Evolutionary conservation across 2,329 filamentous ascomycete species (phyloP).

Genomic region (Claviceps monticola): DNA sequence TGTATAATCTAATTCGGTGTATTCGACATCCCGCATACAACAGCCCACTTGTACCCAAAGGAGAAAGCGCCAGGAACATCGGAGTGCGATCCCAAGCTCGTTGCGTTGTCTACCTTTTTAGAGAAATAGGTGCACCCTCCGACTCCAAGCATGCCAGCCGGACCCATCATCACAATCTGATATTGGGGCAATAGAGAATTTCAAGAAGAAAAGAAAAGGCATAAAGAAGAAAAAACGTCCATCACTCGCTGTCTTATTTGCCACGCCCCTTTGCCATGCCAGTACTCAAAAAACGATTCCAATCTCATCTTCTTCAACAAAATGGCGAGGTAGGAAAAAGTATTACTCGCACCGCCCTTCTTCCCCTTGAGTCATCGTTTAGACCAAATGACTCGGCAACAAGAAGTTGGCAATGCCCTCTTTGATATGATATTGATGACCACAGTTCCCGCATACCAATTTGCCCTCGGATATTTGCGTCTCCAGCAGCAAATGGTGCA

Average conservation of each 20-base stretch:
- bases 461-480: conserved; percentile 83
- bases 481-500: conserved; percentile 74
- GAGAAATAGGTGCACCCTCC: not conserved
- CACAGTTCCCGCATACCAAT: conserved; percentile 80
- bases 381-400: conserved; percentile 77
- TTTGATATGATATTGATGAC: conserved; percentile 85
- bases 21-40: not conserved
- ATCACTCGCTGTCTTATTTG: not conserved
- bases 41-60: not conserved
- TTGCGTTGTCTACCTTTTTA: not conserved
- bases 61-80: not conserved
- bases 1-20: not conserved
- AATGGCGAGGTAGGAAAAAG: conserved; percentile 71
- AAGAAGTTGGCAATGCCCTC: conserved; percentile 96
- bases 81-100: not conserved
- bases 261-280: not conserved
- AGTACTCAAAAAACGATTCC: not conserved
- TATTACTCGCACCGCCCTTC: conserved; percentile 90
- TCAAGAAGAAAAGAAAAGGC: not conserved
- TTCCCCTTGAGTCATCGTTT: not conserved
- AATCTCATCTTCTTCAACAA: not conserved
- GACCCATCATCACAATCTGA: not conserved
- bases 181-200: too few relatives aligned
- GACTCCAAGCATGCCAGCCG: conserved; percentile 3
- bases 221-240: not conserved